Percentiles rank a stretch among this genome's conserved stretches.
Evolutionary conservation across 345 rosid species (phyloP).

Genomic region (Physaria fendleri): DNA sequence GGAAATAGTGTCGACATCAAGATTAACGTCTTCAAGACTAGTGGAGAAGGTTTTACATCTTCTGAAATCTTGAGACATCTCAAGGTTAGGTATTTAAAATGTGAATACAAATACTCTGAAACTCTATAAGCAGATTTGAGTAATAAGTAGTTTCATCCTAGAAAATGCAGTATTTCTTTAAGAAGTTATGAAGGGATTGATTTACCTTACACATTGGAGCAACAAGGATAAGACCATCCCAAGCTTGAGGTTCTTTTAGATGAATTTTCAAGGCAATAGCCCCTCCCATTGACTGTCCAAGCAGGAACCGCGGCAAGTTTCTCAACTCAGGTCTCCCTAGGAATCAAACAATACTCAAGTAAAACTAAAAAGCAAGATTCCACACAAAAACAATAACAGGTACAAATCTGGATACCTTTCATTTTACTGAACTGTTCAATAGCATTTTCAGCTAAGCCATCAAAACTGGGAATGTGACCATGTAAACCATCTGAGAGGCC

Average conservation of each 20-base stretch:
- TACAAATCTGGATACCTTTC: constrained; percentile 47
- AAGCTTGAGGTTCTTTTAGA: constrained; percentile 62
- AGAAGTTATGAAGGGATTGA: not conserved
- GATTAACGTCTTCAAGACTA: constrained; percentile 46
- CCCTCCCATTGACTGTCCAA: constrained; percentile 99
- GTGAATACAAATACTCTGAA: not conserved
- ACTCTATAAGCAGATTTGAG: not conserved
- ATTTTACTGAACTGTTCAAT: constrained; percentile 64
- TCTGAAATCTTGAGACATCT: constrained; percentile 71
- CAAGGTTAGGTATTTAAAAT: constrained; percentile 31
- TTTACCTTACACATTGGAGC: constrained; percentile 98
- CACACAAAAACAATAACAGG: not conserved
- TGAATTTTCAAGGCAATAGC: constrained; percentile 80
- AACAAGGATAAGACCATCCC: constrained; percentile 90
- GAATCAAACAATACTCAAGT: constrained; percentile 9
- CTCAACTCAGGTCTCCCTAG: constrained; percentile 62
- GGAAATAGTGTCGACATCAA: constrained; percentile 54
- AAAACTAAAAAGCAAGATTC: not conserved
- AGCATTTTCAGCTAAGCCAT: constrained; percentile 60
- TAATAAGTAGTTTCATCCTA: not conserved
- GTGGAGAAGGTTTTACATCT: constrained; percentile 54
- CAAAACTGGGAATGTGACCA: constrained; percentile 74
- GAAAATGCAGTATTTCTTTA: not conserved
- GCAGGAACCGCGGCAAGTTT: constrained; percentile 62
- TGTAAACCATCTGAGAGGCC: constrained; percentile 93